A percentile compares a stretch with the other conserved stretches of the same genome.
Evolutionary conservation across 75 land plant genomes (phyloP).

Genomic region (Picea glauca): DNA sequence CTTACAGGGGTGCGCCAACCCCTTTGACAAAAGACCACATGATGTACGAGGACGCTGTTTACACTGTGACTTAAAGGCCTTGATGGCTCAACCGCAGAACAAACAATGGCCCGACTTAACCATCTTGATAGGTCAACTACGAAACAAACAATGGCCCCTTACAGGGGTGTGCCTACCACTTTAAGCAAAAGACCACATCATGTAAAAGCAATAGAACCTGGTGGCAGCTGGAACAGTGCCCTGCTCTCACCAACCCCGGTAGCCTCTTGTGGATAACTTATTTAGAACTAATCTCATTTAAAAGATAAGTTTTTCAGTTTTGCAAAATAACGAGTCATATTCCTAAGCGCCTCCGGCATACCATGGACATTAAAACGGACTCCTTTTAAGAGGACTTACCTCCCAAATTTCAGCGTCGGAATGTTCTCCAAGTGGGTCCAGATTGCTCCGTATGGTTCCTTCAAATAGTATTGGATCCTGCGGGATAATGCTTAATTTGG

Average conservation of each 20-base stretch:
- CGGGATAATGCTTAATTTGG: slow-evolving; percentile 49
- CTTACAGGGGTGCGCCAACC: too few species aligned
- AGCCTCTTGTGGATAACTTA: background rate
- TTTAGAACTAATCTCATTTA: background rate
- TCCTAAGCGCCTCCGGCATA: background rate
- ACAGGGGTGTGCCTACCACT: too few species aligned
- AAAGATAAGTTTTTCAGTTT: background rate
- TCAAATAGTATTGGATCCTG: slow-evolving; percentile 63
- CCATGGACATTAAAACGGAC: background rate
- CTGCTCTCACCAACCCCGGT: background rate
- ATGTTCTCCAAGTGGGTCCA: slow-evolving; percentile 57
- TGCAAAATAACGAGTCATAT: background rate
- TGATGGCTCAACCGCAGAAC: too few species aligned
- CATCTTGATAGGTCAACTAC: too few species aligned
- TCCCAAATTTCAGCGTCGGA: slow-evolving; percentile 56
- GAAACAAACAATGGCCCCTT: too few species aligned
- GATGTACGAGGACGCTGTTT: too few species aligned
- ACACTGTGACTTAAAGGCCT: too few species aligned
- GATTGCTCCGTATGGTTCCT: slow-evolving; percentile 48
- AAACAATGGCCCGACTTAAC: too few species aligned
- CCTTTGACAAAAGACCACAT: too few species aligned
- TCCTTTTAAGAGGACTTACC: slow-evolving; percentile 17
- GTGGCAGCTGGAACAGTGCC: too few species aligned
- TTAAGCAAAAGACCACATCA: background rate
- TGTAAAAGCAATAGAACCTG: background rate